A percentile compares a stretch with the other conserved stretches of the same genome.
Evolutionary conservation across 2,329 filamentous ascomycete species (phyloP).

Genomic region (Talaromyces funiculosus): DNA sequence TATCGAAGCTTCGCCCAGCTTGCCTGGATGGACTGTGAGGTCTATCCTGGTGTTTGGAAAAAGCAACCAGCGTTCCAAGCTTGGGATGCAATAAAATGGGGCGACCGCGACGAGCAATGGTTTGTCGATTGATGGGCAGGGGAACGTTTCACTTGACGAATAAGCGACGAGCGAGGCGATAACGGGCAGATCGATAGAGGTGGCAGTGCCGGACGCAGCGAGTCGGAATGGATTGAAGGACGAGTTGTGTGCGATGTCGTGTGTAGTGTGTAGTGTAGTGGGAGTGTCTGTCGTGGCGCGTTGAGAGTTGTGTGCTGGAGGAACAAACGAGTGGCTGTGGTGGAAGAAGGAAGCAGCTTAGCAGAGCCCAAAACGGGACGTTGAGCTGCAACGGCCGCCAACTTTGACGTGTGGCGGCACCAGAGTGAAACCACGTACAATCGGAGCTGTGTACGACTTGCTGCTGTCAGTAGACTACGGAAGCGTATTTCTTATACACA

Average conservation of each 20-base stretch:
- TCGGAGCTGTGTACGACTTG: neutral
- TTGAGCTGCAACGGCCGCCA: too few species aligned
- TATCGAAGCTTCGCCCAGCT: slow-evolving; percentile 20
- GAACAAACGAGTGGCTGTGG: neutral
- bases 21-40: slow-evolving; percentile 10
- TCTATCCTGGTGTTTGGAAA: neutral
- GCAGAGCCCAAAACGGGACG: neutral
- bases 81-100: neutral
- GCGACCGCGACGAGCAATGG: neutral
- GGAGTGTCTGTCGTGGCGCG: neutral
- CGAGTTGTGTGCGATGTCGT: neutral
- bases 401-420: neutral
- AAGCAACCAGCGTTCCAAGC: neutral
- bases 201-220: neutral
- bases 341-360: neutral
- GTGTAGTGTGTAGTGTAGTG: neutral
- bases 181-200: neutral
- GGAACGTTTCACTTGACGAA: neutral
- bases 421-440: neutral
- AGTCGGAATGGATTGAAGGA: neutral
- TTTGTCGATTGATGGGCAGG: neutral
- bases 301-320: neutral
- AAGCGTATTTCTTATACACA: too few species aligned
- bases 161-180: neutral
- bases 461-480: too few species aligned